A percentile compares a stretch with the other conserved stretches of the same genome.
Evolutionary conservation across 257 asterid species (phyloP).

Genomic region (Salvia hispanica): DNA sequence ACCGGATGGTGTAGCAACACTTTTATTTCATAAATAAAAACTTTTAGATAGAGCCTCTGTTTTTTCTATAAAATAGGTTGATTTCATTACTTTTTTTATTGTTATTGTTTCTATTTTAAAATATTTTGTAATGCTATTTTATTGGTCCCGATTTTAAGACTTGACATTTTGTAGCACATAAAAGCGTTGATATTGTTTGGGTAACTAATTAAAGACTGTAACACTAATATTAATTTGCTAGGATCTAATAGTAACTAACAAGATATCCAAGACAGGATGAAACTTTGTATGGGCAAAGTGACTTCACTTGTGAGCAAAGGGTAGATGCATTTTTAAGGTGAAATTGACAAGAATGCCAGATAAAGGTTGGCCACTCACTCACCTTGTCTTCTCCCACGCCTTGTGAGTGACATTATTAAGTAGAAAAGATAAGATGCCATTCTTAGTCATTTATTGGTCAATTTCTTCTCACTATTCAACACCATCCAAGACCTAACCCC

Average conservation of each 20-base stretch:
- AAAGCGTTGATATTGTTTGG: not conserved
- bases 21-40: too few relatives aligned
- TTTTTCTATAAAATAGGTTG: too few relatives aligned
- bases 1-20: too few relatives aligned
- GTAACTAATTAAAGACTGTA: not conserved
- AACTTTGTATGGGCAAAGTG: constrained; percentile 36
- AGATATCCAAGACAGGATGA: not conserved
- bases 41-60: too few relatives aligned
- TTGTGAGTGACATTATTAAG: constrained; percentile 42
- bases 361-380: constrained; percentile 58
- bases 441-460: constrained; percentile 46
- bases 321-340: constrained; percentile 40
- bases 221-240: not conserved
- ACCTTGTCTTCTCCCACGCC: constrained; percentile 46
- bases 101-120: too few relatives aligned
- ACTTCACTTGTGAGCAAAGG: constrained; percentile 63
- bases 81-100: too few relatives aligned
- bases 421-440: constrained; percentile 49
- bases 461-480: constrained; percentile 36
- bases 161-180: too few relatives aligned
- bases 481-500: constrained; percentile 37
- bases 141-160: too few relatives aligned
- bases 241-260: not conserved
- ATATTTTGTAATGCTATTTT: too few relatives aligned
- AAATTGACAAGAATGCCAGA: constrained; percentile 51